Base-by-base conservation (phyloP, 805 yeast species). In the Barnettozyma pratensis region DNA sequence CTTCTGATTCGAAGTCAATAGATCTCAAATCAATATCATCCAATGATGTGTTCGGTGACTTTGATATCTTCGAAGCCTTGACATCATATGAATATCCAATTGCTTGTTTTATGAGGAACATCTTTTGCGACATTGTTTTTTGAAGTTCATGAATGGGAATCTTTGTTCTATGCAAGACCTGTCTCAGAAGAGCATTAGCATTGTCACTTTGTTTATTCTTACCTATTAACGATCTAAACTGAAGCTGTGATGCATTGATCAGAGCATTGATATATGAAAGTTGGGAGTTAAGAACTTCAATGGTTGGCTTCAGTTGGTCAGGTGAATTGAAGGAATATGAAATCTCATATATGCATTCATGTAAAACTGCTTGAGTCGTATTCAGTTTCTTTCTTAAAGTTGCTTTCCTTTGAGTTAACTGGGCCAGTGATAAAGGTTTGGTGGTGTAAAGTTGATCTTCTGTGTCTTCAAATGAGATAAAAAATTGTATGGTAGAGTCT, bases 241-340 rank as follows among this genome's bases (percentile, higher is more conserved):
- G 73, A 12, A 74, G 56, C 48, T 76, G 79, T 42, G 78, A 74
- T 0, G 80, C 74, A 47, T 76, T 76, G 6, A 74, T 64, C 28
- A 76, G 50, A 3, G 77, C 79, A 55, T 66, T 69, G 1, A 69
- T 55, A 41, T 64, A 66, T 36, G 66, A 64, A 5, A 66, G 51
- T 8, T 71, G 59, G 1, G 63, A 54, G 30, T 63, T 62, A 19
- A 74, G 55, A 12, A 59, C 54, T 9, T 65, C 61, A 19, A 74
- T 62, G 3, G 68, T 52, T 4, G 67, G 63, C 39, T 68, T 65
- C 31, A 75, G 52, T 39, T 69, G 71, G 7, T 59, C 56, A 27
- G 81, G 80, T 0, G 80, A 68, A 19, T 73, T 56, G 47, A 65
- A 71, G 0, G 80, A 72, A 52, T 72, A 76, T 1, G 80, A 72